These are phyloP conservation scores for Beauveria australis DNA, from an alignment of 2,329 filamentous ascomycete genomes.

Conservation along the genomic window DNA sequence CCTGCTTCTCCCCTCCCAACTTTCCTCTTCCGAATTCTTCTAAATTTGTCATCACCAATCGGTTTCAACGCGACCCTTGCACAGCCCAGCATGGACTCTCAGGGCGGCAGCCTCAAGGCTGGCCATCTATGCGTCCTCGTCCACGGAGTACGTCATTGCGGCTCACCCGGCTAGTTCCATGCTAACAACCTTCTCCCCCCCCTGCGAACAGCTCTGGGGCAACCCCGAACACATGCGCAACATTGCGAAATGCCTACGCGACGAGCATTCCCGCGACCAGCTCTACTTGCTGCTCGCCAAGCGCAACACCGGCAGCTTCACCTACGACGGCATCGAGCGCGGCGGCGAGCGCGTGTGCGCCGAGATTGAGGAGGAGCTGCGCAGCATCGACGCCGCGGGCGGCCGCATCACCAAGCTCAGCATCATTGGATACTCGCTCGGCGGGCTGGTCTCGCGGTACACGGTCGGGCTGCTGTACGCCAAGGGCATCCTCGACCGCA, in stretches of 20 bases:
- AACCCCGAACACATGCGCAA: constrained; percentile 66
- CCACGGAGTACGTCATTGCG: constrained; percentile 53
- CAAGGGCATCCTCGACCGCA: constrained; percentile 67
- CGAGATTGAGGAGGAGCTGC: constrained; percentile 58
- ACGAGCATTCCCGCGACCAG: constrained; percentile 50
- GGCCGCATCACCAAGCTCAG: constrained; percentile 74
- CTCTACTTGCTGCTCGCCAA: constrained; percentile 65
- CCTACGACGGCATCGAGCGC: constrained; percentile 61
- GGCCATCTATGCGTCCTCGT: constrained; percentile 71
- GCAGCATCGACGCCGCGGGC: constrained; percentile 49
- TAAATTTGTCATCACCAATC: background rate
- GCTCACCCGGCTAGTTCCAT: background rate
- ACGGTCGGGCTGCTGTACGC: constrained; percentile 76
- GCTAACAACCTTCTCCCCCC: background rate
- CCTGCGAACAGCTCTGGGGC: constrained; percentile 57
- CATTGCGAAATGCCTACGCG: constrained; percentile 57
- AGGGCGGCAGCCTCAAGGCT: constrained; percentile 45
- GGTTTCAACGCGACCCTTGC: background rate
- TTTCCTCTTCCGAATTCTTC: background rate
- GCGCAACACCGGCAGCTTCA: constrained; percentile 65
- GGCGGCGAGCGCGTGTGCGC: constrained; percentile 59
- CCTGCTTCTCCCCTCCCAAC: background rate
- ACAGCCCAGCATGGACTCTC: constrained; percentile 21
- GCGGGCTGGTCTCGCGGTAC: constrained; percentile 80
- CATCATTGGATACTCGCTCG: constrained; percentile 81